Conservation (phyloP, 2,329 filamentous ascomycete genomes). For the Epichloe amarillans region DNA sequence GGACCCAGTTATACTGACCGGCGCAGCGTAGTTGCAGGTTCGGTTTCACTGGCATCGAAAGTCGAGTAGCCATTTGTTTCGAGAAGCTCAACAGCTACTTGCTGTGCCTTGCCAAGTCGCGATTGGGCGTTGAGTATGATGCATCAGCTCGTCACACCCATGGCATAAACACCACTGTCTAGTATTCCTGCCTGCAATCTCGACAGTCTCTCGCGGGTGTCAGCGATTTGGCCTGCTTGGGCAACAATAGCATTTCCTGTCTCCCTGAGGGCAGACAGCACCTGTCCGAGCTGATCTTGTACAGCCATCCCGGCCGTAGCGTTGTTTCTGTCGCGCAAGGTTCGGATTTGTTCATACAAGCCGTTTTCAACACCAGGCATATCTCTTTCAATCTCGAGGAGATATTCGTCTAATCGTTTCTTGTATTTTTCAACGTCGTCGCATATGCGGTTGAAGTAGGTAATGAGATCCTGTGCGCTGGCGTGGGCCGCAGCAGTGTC, state of each 20-base stretch:
- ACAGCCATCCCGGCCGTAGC: slow-evolving; percentile 14
- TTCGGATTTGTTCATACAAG: slow-evolving; percentile 29
- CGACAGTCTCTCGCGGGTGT: slow-evolving; percentile 28
- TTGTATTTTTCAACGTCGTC: slow-evolving; percentile 31
- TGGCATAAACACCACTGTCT: slow-evolving; percentile 22
- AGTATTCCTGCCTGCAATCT: slow-evolving; percentile 28
- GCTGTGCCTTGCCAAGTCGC: not conserved
- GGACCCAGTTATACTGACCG: not conserved
- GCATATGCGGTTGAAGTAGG: slow-evolving; percentile 31
- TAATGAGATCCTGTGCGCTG: slow-evolving; percentile 29
- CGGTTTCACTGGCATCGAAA: not conserved
- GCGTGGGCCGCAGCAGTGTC: slow-evolving; percentile 23
- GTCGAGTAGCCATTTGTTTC: not conserved
- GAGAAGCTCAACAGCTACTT: not conserved
- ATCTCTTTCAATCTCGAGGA: slow-evolving; percentile 32
- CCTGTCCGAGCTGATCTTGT: slow-evolving; percentile 26
- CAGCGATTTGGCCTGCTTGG: slow-evolving; percentile 29
- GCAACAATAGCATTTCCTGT: slow-evolving; percentile 27
- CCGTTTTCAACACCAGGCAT: slow-evolving; percentile 35
- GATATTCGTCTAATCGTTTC: slow-evolving; percentile 29
- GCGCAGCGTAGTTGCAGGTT: not conserved
- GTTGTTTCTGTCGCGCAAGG: slow-evolving; percentile 21
- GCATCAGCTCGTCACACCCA: slow-evolving; percentile 18
- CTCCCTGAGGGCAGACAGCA: slow-evolving; percentile 24
- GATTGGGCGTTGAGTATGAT: not conserved